These are phyloP conservation scores for Kappamyces sp. DNA, from an alignment of 192 early-diverging fungal species.

Conservation along the genomic window DNA sequence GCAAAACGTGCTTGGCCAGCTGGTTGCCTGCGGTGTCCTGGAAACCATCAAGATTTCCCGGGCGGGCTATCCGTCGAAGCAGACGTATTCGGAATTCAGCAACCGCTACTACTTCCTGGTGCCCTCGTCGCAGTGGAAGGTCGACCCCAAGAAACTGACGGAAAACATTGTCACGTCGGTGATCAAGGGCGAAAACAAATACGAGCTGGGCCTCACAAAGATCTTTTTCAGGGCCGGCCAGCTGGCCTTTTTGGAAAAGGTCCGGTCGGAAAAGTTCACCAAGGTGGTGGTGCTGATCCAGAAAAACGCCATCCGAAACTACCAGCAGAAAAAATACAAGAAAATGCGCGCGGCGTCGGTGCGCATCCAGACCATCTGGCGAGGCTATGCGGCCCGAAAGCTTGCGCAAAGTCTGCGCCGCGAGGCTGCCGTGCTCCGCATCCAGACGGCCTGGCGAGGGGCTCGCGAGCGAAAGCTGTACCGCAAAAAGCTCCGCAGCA, in stretches of 20 bases:
- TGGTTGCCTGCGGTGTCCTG: conserved; percentile 93
- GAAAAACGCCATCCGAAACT: conserved; percentile 71
- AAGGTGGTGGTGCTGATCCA: conserved; percentile 80
- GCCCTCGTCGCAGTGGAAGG: conserved; percentile 45
- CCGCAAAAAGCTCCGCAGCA: conserved; percentile 25
- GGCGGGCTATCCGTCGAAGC: conserved; percentile 92
- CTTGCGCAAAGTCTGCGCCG: conserved; percentile 52
- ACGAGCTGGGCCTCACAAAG: conserved; percentile 90
- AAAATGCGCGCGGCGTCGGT: conserved; percentile 48
- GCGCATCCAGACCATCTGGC: conserved; percentile 51
- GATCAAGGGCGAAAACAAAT: conserved; percentile 79
- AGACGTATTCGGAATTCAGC: conserved; percentile 85
- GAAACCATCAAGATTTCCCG: conserved; percentile 99
- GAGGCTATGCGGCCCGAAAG: conserved; percentile 61
- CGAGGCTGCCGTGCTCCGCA: conserved; percentile 61
- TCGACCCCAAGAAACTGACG: conserved; percentile 45
- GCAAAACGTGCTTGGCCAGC: conserved; percentile 85
- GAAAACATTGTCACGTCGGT: conserved; percentile 45
- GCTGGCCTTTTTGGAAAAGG: conserved; percentile 80
- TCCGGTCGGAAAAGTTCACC: conserved; percentile 75
- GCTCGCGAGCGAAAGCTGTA: conserved; percentile 40
- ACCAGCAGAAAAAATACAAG: conserved; percentile 37
- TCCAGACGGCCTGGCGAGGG: conserved; percentile 72
- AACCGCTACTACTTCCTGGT: conserved; percentile 66
- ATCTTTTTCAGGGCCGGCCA: conserved; percentile 99